Evolutionary conservation across 2,329 filamentous ascomycete genomes (phyloP), one percentile per base, ranked within the genome.

Genomic region (Colletotrichum orbiculare): DNA sequence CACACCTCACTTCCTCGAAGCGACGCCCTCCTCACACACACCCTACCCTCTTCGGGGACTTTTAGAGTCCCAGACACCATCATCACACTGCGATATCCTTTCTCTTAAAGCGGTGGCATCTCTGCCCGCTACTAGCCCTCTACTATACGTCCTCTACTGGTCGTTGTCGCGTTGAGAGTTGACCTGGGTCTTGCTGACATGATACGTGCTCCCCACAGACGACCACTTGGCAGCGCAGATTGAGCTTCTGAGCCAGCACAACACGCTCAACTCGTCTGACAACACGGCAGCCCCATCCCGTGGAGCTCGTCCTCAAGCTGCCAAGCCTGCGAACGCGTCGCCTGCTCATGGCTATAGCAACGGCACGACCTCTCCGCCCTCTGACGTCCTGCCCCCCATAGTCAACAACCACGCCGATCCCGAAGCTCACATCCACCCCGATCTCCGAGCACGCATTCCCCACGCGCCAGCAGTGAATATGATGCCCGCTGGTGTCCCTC

Each of bases 361-460:
- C 65, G 65, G 67, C 61, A 64, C 67, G 77, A 79, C 61, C 69
- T 78, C 62, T 70, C 75, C 53, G 72, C 74, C 60, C 71, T 74
- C 62, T 71, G 77, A 77, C 72, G 73, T 71, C 64, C 69, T 73
- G 64, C 76, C 75, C 68, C 71, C 73, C 66, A 63, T 78, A 68
- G 69, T 72, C 68, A 59, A 71, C 66, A 77, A 53, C 41, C 56
- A 79, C 68, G 57, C 75, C 66, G 79, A 81, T 67, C 73, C 74
- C 68, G 81, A 84, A 69, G 72, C 79, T 65, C 79, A 81, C 66
- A 83, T 85, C 54, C 82, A 85, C 64, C 82, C 82, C 17, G 81
- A 84, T 58, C 75, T 85, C 48, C 78, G 82, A 70, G 78, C 73
- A 45, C 71, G 72, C 64, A 56, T 49, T 52, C 43, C 45, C 42